A percentile compares a stretch with the other conserved stretches of the same genome.
Evolutionary conservation across 2,329 filamentous ascomycete genomes (phyloP).

Genomic region (Endothia cerciana): DNA sequence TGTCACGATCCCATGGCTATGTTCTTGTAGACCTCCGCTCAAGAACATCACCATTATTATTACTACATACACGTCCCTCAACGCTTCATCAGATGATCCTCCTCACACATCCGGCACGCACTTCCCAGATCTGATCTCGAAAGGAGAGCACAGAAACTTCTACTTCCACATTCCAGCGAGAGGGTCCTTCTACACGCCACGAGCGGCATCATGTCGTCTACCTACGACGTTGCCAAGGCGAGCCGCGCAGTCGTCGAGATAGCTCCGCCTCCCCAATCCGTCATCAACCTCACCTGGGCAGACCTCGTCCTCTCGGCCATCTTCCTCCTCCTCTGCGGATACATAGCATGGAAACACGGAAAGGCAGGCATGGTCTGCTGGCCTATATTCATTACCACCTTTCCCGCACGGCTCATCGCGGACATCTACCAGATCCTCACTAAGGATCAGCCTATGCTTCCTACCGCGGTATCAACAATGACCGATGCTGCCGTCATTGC

Average conservation of each 20-base stretch:
- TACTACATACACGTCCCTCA: neutral
- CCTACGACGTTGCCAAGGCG: neutral
- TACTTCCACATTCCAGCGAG: too few species aligned
- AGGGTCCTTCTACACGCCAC: neutral
- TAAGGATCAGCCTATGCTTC: conserved; percentile 30
- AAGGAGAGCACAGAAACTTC: too few species aligned
- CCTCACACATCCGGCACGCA: too few species aligned
- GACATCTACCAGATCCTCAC: conserved; percentile 35
- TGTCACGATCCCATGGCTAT: too few species aligned
- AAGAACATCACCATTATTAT: neutral
- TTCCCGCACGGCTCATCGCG: conserved; percentile 32
- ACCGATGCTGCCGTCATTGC: conserved; percentile 36
- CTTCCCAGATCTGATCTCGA: too few species aligned
- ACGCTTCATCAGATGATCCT: neutral
- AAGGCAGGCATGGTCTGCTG: conserved; percentile 38
- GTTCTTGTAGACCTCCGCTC: neutral
- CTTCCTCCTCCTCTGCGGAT: conserved; percentile 30
- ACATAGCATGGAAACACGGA: conserved; percentile 37
- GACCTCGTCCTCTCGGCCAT: conserved; percentile 33
- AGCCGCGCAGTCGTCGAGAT: neutral
- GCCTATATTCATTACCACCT: conserved; percentile 37
- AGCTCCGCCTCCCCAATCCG: neutral
- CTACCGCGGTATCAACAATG: conserved; percentile 35
- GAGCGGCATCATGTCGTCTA: neutral
- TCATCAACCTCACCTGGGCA: conserved; percentile 32